Evolutionary conservation across 805 yeast genomes (phyloP).

Genomic region (Isabelozyma heimii): DNA sequence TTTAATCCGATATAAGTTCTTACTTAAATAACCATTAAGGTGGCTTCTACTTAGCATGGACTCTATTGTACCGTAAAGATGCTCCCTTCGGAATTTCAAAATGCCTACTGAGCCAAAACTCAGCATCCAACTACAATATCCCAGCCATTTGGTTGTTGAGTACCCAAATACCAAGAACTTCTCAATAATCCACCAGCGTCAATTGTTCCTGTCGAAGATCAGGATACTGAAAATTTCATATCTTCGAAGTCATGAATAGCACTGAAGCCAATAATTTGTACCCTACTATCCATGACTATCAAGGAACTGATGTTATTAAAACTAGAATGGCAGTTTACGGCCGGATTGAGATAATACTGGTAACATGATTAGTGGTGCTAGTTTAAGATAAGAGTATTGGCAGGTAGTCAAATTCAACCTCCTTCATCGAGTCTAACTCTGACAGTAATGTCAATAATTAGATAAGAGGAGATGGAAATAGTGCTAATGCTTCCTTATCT

Average conservation of each 20-base stretch:
- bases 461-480: no score
- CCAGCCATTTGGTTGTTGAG: slow-evolving; percentile 79
- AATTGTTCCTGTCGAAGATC: slow-evolving; percentile 75
- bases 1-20: slow-evolving; percentile 57
- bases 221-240: slow-evolving; percentile 79
- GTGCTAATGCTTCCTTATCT: no score
- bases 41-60: slow-evolving; percentile 76
- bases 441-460: no score
- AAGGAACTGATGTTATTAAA: slow-evolving; percentile 62
- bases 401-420: no score
- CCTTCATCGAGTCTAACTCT: no score
- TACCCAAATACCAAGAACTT: slow-evolving; percentile 70
- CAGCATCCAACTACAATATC: slow-evolving; percentile 47
- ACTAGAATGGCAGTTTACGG: slow-evolving; percentile 59
- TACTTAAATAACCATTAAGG: slow-evolving; percentile 64
- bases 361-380: slow-evolving; percentile 69
- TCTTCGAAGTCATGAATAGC: slow-evolving; percentile 69
- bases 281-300: slow-evolving; percentile 74
- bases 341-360: slow-evolving; percentile 48
- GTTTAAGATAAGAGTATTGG: no score
- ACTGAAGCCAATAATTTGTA: slow-evolving; percentile 57
- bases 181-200: slow-evolving; percentile 60
- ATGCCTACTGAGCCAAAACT: slow-evolving; percentile 56
- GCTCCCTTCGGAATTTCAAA: slow-evolving; percentile 67
- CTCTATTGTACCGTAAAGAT: slow-evolving; percentile 63